Evolutionary conservation across 805 yeast genomes (phyloP), one percentile per base, ranked within the genome.

Genomic region (Ogataea naganishii): DNA sequence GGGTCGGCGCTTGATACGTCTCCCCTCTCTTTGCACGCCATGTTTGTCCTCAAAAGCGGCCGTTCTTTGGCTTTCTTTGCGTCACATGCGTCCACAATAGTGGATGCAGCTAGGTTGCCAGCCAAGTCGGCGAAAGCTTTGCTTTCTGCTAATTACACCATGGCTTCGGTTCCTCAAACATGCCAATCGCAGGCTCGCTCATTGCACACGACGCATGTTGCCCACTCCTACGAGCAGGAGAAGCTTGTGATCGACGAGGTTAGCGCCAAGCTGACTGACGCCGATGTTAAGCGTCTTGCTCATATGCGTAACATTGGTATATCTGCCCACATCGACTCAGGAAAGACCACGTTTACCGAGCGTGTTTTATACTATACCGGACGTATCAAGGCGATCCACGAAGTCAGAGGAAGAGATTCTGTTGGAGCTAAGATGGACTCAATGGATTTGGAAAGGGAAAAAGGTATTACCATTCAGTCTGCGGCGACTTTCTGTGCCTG

Each of bases 401-500:
- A 88, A 59, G 96, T 83, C 26, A 72, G 98, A 56, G 98, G 98
- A 27, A 75, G 92, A 49, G 98, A 92, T 56, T 79, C 86, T 43
- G 97, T 92, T 35, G 99, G 99, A 37, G 99, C 99, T 33, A 92
- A 88, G 63, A 92, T 92, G 99, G 98, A 92, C 59, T 89, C 88
- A 37, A 92, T 92, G 98, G 98, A 92, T 46, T 69, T 92, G 43
- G 98, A 92, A 62, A 77, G 98, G 55, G 98, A 92, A 59, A 92
- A 92, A 56, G 98, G 98, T 59, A 92, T 92, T 51, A 92, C 98
- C 30, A 92, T 92, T 53, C 98, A 92, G 62, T 85, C 96, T 37
- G 98, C 98, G 39, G 98, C 98, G 20, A 92, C 98, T 2, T 92
- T 83, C 64, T 89, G 97, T 66, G 79, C 94, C 29, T 92, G 98